phyloP scores from a whole-genome alignment of 2,329 filamentous ascomycete genomes.

The Sporothrix curviconia region DNA sequence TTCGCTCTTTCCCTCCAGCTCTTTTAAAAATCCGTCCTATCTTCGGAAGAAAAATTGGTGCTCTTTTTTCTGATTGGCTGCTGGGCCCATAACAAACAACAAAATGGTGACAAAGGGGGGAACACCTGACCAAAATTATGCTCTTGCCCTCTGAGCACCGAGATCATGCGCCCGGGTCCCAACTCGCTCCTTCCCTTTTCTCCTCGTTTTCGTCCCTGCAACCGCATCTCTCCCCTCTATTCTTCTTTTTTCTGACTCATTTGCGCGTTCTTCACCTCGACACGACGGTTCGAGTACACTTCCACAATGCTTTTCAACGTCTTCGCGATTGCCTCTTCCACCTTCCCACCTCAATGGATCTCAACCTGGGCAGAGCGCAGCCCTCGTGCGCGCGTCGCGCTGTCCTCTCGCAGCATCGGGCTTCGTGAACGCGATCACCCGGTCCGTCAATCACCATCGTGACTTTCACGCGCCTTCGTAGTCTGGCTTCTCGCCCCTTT shows the following conservation, averaged over 20 bases:
- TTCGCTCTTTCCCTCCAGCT: no score
- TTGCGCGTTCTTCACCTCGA: not conserved
- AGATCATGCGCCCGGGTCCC: slow-evolving; percentile 19
- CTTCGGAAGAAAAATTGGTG: not conserved
- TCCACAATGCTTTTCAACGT: no score
- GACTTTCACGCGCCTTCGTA: no score
- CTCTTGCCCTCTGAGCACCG: not conserved
- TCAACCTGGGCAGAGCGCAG: no score
- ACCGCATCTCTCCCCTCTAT: slow-evolving; percentile 17
- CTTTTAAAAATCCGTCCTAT: not conserved
- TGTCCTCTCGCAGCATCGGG: no score
- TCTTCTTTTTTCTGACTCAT: slow-evolving; percentile 3
- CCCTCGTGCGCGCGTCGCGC: no score
- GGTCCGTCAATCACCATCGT: no score
- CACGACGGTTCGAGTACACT: no score
- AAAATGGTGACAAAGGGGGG: no score
- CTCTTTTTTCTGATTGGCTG: slow-evolving; percentile 38
- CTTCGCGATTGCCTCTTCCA: not conserved
- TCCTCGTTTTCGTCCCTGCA: slow-evolving; percentile 16
- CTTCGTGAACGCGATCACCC: no score
- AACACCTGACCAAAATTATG: not conserved
- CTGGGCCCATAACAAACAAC: slow-evolving; percentile 6
- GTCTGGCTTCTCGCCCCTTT: not conserved
- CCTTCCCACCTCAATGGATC: no score
- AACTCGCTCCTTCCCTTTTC: slow-evolving; percentile 14